Base-by-base conservation (phyloP, 805 yeast genomes). In the Candida wancherniae region DNA sequence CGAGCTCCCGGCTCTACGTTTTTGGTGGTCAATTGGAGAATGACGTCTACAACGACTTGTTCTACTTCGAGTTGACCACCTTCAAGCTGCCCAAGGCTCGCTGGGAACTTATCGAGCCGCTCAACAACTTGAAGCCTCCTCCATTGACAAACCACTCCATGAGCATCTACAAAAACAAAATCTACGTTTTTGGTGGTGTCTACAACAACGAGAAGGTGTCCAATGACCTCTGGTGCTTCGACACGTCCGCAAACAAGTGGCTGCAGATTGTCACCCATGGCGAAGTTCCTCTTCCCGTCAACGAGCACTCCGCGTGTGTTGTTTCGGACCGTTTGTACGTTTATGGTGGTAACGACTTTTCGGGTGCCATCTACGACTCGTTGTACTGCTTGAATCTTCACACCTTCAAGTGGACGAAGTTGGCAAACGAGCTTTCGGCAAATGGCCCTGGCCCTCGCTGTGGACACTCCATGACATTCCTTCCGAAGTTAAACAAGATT, bases 21-120 rank as follows among this genome's bases (percentile, higher is more conserved):
- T 92, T 86, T 61, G 99, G 98, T 35, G 99, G 99, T 36, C 97
- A 90, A 57, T 72, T 88, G 42, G 78, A 73, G 43, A 92, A 87
- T 55, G 84, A 81, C 44, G 77, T 77, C 11, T 88, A 84, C 58
- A 80, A 81, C 55, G 97, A 92, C 55, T 60, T 90, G 49, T 80
- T 82, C 64, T 77, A 76, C 37, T 92, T 86, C 58, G 97, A 92
- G 56, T 68, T 90, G 42, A 82, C 92, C 19, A 75, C 86, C 11
- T 84, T 90, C 61, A 75, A 94, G 48, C 76, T 82, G 42, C 83
- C 94, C 11, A 75, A 75, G 40, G 86, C 95, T 2, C 74, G 74
- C 36, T 90, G 98, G 98, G 83, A 80, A 45, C 66, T 73, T 47
- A 67, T 86, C 13, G 69, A 67, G 26, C 79, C 87, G 2, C 50